Evolutionary conservation across 805 yeast genomes (phyloP).

Genomic region (Ogataea paraovalis): DNA sequence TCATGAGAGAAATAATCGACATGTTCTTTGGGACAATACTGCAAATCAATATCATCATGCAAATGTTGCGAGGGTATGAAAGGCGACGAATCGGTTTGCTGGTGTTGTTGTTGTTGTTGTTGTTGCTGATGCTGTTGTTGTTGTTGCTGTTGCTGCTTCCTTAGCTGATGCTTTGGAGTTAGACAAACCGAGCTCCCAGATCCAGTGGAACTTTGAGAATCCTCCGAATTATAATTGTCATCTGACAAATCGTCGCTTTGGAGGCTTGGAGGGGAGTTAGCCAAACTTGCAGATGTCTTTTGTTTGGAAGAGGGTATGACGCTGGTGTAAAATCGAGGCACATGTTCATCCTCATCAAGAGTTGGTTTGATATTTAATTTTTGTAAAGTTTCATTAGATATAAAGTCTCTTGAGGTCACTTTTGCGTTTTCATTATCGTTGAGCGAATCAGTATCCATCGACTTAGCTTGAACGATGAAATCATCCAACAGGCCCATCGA

Average conservation of each 20-base stretch:
- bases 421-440: slow-evolving; percentile 61
- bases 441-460: slow-evolving; percentile 15
- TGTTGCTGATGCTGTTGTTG: slow-evolving; percentile 1
- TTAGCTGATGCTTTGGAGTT: slow-evolving; percentile 31
- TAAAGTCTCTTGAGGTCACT: slow-evolving; percentile 89
- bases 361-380: slow-evolving; percentile 46
- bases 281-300: slow-evolving; percentile 2
- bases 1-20: slow-evolving; percentile 94
- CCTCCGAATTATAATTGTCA: slow-evolving; percentile 26
- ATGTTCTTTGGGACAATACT: slow-evolving; percentile 78
- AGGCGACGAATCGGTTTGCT: slow-evolving; percentile 6
- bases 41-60: slow-evolving; percentile 83
- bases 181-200: slow-evolving; percentile 22
- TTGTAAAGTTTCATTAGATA: slow-evolving; percentile 91
- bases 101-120: slow-evolving; percentile 2
- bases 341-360: slow-evolving; percentile 16
- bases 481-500: slow-evolving; percentile 79
- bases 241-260: slow-evolving; percentile 26
- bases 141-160: slow-evolving; percentile 17
- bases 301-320: slow-evolving; percentile 21
- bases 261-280: slow-evolving; percentile 23
- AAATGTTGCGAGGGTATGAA: slow-evolving; percentile 32
- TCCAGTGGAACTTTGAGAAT: slow-evolving; percentile 24
- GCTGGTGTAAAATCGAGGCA: slow-evolving; percentile 26
- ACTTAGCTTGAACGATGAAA: slow-evolving; percentile 32